Percentiles rank a stretch among this genome's conserved stretches.
Conservation (phyloP, 208 protist genomes). For the Wallacemonas rigidus region DNA sequence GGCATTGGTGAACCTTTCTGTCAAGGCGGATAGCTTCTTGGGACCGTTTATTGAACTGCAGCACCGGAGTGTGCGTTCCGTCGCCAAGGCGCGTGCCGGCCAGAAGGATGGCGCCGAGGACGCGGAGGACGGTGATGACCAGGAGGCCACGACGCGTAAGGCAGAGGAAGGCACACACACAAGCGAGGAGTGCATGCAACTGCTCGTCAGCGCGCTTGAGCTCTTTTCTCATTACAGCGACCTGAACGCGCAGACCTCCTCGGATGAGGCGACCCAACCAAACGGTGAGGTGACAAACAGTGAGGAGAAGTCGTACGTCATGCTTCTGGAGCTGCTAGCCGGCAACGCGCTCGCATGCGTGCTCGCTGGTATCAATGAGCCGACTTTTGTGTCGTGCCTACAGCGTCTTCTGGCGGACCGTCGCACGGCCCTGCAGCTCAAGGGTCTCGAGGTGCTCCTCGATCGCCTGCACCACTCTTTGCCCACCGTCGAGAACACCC, state of each 20-base stretch:
- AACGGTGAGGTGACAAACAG: constrained; percentile 17
- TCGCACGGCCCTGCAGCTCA: constrained; percentile 57
- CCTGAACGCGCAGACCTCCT: constrained; percentile 48
- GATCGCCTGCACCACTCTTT: constrained; percentile 89
- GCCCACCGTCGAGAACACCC: constrained; percentile 80
- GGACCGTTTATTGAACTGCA: constrained; percentile 85
- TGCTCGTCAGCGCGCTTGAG: constrained; percentile 73
- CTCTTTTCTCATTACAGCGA: constrained; percentile 83
- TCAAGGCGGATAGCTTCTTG: constrained; percentile 87
- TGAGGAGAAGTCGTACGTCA: constrained; percentile 78
- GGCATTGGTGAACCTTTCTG: constrained; percentile 71
- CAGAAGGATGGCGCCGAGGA: constrained; percentile 25
- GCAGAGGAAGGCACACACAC: constrained; percentile 37
- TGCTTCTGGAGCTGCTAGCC: constrained; percentile 84
- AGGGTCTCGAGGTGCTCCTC: constrained; percentile 87
- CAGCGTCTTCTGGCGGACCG: constrained; percentile 66
- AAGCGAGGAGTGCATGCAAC: constrained; percentile 70
- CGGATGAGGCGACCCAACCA: background rate
- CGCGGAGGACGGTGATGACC: constrained; percentile 28
- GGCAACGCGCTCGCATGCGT: constrained; percentile 91
- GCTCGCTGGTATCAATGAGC: constrained; percentile 89
- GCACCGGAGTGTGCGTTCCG: constrained; percentile 32
- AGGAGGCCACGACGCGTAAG: constrained; percentile 23
- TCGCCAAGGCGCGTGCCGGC: constrained; percentile 18
- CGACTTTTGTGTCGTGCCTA: constrained; percentile 84